Percentiles rank a stretch among this genome's conserved stretches.
These are phyloP conservation scores for Chalara sp. DNA, from an alignment of 2,329 filamentous ascomycete species.

Conservation along the genomic window DNA sequence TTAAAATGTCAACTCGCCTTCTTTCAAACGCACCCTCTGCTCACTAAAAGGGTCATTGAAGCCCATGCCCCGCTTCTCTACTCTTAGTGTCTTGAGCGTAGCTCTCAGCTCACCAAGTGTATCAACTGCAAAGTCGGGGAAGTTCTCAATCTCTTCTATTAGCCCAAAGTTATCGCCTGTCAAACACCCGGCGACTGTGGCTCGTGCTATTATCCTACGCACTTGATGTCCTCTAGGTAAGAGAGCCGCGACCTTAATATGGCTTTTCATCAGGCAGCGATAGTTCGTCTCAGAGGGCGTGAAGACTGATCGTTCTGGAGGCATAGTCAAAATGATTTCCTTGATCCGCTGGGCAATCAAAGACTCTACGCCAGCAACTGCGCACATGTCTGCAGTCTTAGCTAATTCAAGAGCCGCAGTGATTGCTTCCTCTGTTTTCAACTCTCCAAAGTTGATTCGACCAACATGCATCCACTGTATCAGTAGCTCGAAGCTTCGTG, in stretches of 20 bases:
- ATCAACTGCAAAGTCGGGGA: constrained; percentile 6
- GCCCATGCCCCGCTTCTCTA: background rate
- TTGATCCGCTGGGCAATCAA: constrained; percentile 5
- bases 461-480: constrained; percentile 10
- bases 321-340: constrained; percentile 11
- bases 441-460: constrained; percentile 8
- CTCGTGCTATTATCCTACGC: constrained; percentile 6
- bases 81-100: constrained; percentile 1
- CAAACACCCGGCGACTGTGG: constrained; percentile 5
- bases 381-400: constrained; percentile 3
- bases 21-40: too few relatives aligned
- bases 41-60: background rate
- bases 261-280: background rate
- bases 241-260: constrained; percentile 3
- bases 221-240: constrained; percentile 7
- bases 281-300: constrained; percentile 1
- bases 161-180: constrained; percentile 1
- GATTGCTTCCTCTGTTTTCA: background rate
- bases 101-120: constrained; percentile 3
- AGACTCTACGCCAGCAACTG: background rate
- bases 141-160: background rate
- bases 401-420: constrained; percentile 4
- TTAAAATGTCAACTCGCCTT: too few relatives aligned
- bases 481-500: constrained; percentile 12
- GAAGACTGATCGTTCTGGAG: background rate